Conservation (phyloP, 1,284 basidiomycete species). For the Ustilago bromivora region DNA sequence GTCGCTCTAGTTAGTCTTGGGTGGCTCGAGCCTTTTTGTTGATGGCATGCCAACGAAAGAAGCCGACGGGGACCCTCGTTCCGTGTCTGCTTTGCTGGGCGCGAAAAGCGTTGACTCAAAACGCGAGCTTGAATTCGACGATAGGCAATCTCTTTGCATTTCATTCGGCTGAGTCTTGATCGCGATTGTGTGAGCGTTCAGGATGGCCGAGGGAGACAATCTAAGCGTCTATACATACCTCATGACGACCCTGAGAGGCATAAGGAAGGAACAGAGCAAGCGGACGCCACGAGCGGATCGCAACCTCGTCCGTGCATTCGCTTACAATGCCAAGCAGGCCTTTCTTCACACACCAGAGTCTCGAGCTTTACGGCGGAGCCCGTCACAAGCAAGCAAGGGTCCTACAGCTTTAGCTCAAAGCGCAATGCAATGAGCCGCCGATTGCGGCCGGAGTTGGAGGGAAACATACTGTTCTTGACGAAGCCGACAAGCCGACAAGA, state of each 20-base stretch:
- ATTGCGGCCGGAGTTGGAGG: no score
- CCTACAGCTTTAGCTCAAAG: background rate
- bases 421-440: background rate
- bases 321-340: background rate
- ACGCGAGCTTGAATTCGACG: background rate
- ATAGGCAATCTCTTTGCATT: background rate
- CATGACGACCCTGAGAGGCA: background rate
- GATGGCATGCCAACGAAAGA: background rate
- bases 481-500: no score
- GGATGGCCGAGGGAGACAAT: background rate
- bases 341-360: background rate
- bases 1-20: background rate
- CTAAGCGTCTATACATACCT: background rate
- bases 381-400: conserved; percentile 1
- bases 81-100: background rate
- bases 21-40: background rate
- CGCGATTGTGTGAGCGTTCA: background rate
- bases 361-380: background rate
- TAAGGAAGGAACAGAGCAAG: background rate
- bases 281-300: background rate
- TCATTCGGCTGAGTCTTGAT: background rate
- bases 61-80: background rate
- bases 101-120: background rate
- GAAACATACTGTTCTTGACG: no score
- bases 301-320: background rate